Evolutionary conservation across 2,329 filamentous ascomycete species (phyloP).

Genomic region (Cladophialophora immunda): DNA sequence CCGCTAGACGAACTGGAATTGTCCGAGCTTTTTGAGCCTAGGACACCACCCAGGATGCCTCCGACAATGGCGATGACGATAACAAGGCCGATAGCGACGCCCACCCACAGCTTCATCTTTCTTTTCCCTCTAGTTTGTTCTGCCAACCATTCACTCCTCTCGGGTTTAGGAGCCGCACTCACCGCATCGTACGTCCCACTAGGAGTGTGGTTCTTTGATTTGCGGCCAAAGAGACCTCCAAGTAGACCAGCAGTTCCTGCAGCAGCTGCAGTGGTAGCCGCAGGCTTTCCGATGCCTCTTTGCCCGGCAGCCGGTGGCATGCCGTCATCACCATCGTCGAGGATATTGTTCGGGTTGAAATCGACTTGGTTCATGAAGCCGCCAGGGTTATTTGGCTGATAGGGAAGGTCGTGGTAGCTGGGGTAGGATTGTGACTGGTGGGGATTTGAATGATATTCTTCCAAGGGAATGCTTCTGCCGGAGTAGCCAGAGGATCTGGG

Average conservation of each 20-base stretch:
- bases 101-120: slow-evolving; percentile 74
- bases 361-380: slow-evolving; percentile 53
- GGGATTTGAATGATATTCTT: slow-evolving; percentile 49
- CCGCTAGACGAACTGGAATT: slow-evolving; percentile 38
- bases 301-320: slow-evolving; percentile 67
- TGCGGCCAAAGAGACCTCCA: slow-evolving; percentile 51
- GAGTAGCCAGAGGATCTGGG: slow-evolving; percentile 48
- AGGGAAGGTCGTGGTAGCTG: slow-evolving; percentile 69
- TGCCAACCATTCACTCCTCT: slow-evolving; percentile 73
- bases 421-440: slow-evolving; percentile 45
- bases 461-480: slow-evolving; percentile 60
- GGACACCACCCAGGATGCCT: slow-evolving; percentile 76
- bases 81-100: slow-evolving; percentile 69
- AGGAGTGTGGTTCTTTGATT: slow-evolving; percentile 46
- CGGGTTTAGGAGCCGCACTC: slow-evolving; percentile 47
- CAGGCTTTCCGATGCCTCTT: slow-evolving; percentile 54
- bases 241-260: slow-evolving; percentile 54
- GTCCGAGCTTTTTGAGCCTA: slow-evolving; percentile 63
- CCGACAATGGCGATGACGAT: slow-evolving; percentile 76
- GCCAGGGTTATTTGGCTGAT: slow-evolving; percentile 65
- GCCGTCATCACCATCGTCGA: slow-evolving; percentile 88
- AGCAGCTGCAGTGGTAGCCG: slow-evolving; percentile 56
- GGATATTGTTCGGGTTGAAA: slow-evolving; percentile 77
- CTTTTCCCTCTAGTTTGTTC: slow-evolving; percentile 70
- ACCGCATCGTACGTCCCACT: slow-evolving; percentile 68